Evolutionary conservation across 148 eudicot genomes (phyloP).

Genomic region (Spergularia bocconei): DNA sequence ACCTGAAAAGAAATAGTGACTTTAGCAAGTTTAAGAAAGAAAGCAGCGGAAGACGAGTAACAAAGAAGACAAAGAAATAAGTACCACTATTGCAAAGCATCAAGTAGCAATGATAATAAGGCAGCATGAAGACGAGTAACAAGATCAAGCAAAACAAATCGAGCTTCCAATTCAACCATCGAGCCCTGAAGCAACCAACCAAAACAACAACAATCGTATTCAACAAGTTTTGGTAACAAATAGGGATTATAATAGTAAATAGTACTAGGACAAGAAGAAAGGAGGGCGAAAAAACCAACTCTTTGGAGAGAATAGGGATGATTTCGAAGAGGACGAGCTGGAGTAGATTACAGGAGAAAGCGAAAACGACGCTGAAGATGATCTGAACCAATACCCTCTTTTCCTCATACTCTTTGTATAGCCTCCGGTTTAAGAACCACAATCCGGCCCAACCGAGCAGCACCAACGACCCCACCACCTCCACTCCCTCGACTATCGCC

Average conservation of each 20-base stretch:
- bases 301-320: constrained; percentile 89
- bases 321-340: constrained; percentile 93
- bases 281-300: constrained; percentile 33
- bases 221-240: no score
- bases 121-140: constrained; percentile 88
- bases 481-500: constrained; percentile 65
- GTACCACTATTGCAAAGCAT: constrained; percentile 89
- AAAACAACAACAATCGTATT: no score
- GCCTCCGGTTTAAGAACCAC: constrained; percentile 81
- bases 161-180: constrained; percentile 98
- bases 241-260: no score
- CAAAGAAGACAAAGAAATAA: not conserved
- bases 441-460: constrained; percentile 85
- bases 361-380: constrained; percentile 88
- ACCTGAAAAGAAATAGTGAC: constrained; percentile 38
- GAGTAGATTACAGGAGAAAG: constrained; percentile 91
- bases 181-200: constrained; percentile 47
- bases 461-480: constrained; percentile 62
- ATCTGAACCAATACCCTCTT: constrained; percentile 91
- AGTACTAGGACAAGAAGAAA: no score
- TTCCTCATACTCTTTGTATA: constrained; percentile 96
- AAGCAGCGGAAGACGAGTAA: not conserved
- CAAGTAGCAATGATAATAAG: constrained; percentile 94
- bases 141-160: constrained; percentile 89
- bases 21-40: no score